A percentile compares a stretch with the other conserved stretches of the same genome.
phyloP scores from a whole-genome alignment of 1,284 basidiomycete species.

The Malassezia caprae region DNA sequence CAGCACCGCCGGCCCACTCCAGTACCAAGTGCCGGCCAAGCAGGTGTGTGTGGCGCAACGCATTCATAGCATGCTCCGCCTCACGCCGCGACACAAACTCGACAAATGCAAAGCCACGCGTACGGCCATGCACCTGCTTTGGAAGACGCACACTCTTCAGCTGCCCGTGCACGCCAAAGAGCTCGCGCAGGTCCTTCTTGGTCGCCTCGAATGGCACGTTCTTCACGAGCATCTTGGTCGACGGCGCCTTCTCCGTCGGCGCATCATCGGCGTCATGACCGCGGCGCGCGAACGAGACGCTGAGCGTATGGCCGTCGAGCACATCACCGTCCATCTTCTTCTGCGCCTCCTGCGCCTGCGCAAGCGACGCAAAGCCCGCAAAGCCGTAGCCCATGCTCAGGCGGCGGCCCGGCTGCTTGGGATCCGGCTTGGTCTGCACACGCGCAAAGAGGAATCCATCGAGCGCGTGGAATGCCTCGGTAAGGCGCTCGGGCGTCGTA shows the following conservation, averaged over 20 bases:
- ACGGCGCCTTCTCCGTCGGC: constrained; percentile 37
- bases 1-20: constrained; percentile 76
- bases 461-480: constrained; percentile 62
- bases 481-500: constrained; percentile 69
- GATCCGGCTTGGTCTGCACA: constrained; percentile 81
- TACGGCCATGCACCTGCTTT: constrained; percentile 61
- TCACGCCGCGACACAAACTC: constrained; percentile 53
- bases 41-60: constrained; percentile 80
- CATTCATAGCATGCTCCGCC: constrained; percentile 34
- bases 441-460: constrained; percentile 77
- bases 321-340: constrained; percentile 69
- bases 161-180: constrained; percentile 68
- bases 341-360: constrained; percentile 66
- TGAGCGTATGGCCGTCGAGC: constrained; percentile 75
- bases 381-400: constrained; percentile 95
- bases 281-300: constrained; percentile 76
- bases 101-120: constrained; percentile 85
- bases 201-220: constrained; percentile 94
- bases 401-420: constrained; percentile 46
- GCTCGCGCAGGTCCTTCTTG: constrained; percentile 77
- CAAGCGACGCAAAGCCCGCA: constrained; percentile 71
- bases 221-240: constrained; percentile 67
- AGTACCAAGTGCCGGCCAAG: constrained; percentile 87
- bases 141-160: constrained; percentile 52
- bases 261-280: constrained; percentile 57